phyloP scores from a whole-genome alignment of 73 alveolate genomes.

The Tetrahymena malaccensis region DNA sequence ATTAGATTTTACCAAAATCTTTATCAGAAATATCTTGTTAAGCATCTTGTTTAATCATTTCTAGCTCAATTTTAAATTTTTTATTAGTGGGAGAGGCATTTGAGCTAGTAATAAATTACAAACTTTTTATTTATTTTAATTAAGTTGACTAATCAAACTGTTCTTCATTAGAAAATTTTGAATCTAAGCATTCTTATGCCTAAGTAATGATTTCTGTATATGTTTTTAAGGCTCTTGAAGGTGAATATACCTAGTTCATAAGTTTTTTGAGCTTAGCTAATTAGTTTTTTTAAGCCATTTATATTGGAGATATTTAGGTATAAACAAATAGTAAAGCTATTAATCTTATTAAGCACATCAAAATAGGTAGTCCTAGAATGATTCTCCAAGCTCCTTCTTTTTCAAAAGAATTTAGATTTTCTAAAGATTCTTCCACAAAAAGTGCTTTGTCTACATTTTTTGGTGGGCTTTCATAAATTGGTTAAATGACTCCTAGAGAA shows the following conservation, averaged over 20 bases:
- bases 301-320: not conserved
- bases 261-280: not conserved
- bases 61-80: not conserved
- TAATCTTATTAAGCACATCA: not conserved
- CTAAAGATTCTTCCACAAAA: not conserved
- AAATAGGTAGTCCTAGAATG: not conserved
- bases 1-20: not conserved
- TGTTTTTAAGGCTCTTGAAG: not conserved
- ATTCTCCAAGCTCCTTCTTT: not conserved
- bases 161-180: not conserved
- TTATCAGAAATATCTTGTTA: too few relatives aligned
- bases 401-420: not conserved
- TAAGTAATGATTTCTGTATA: not conserved
- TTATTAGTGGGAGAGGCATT: not conserved
- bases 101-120: not conserved
- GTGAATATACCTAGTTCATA: not conserved
- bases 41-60: not conserved
- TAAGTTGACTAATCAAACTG: not conserved
- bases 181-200: not conserved
- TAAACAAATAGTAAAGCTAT: not conserved
- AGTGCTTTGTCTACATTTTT: not conserved
- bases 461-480: not conserved
- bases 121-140: not conserved
- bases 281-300: not conserved
- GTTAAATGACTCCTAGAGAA: not conserved